phyloP scores from a whole-genome alignment of 495 filamentous ascomycete genomes.

The Pseudoneurospora amorphoporcata region DNA sequence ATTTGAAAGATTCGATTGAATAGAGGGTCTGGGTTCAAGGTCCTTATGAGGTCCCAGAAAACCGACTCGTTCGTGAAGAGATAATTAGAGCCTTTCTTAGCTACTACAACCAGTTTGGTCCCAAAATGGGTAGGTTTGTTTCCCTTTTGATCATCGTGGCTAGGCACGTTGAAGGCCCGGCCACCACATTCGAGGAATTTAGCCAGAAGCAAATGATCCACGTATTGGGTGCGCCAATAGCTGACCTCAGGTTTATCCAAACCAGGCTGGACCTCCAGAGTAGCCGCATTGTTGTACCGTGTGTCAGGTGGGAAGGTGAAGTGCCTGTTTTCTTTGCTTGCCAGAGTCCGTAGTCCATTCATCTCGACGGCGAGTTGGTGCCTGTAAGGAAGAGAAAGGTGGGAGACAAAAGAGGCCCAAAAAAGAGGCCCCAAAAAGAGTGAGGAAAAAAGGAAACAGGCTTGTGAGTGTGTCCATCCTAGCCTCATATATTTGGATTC shows the following conservation, averaged over 20 bases:
- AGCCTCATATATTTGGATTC: neutral
- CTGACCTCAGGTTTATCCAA: too few species aligned
- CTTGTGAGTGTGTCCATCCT: neutral
- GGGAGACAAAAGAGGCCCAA: neutral
- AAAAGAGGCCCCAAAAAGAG: too few species aligned
- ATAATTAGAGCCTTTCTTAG: accelerated
- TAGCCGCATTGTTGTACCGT: neutral
- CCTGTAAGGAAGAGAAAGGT: neutral
- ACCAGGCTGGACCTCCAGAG: neutral
- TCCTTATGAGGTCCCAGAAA: neutral
- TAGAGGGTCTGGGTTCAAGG: neutral
- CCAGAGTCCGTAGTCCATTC: neutral
- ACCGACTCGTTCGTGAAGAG: neutral
- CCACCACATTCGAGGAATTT: neutral
- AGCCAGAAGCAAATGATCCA: neutral
- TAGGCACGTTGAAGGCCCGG: neutral
- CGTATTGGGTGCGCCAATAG: neutral
- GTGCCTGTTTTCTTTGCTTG: neutral
- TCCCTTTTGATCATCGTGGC: neutral
- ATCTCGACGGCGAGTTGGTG: neutral
- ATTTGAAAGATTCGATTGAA: neutral
- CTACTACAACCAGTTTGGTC: neutral
- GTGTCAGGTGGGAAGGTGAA: neutral
- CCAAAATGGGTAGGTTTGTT: neutral
- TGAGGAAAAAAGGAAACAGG: neutral